phyloP scores from a whole-genome alignment of 305 asterid genomes.

The Plantago lanceolata region DNA sequence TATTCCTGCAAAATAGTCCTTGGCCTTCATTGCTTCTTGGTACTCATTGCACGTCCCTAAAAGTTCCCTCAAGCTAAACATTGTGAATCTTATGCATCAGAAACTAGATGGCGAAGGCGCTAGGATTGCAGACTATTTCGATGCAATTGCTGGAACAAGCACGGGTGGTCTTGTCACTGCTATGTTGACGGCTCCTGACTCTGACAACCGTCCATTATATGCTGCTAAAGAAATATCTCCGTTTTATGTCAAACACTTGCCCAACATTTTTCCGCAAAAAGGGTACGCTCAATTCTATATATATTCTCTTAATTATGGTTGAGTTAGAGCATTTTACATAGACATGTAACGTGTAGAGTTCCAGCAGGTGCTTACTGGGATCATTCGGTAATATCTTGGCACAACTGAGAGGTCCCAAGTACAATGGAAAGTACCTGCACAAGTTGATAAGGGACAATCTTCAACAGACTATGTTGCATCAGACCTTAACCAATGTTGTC shows the following conservation, averaged over 20 bases:
- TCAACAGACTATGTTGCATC: conserved; percentile 31
- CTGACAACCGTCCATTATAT: conserved; percentile 35
- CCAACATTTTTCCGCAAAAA: conserved; percentile 35
- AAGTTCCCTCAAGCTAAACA: no score
- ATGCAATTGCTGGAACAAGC: conserved; percentile 45
- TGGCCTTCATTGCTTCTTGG: no score
- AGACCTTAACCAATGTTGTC: conserved; percentile 48
- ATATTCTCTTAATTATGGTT: background rate
- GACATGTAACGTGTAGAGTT: background rate
- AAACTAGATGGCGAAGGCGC: conserved; percentile 41
- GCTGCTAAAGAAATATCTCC: conserved; percentile 51
- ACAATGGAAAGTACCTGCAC: conserved; percentile 41
- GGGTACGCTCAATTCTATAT: conserved; percentile 5
- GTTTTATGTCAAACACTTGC: conserved; percentile 34
- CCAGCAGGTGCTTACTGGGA: conserved; percentile 36
- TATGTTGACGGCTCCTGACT: conserved; percentile 37
- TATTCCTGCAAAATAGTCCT: no score
- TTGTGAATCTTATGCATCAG: conserved; percentile 10
- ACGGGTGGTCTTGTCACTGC: conserved; percentile 38
- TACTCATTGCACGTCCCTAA: no score
- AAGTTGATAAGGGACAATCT: conserved; percentile 33
- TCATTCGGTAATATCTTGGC: conserved; percentile 19
- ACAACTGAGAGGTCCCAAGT: conserved; percentile 37
- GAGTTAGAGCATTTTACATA: background rate
- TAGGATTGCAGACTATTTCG: conserved; percentile 45